These are phyloP conservation scores for Cryphonectria nitschkei DNA, from an alignment of 2,329 filamentous ascomycete genomes.

Conservation along the genomic window DNA sequence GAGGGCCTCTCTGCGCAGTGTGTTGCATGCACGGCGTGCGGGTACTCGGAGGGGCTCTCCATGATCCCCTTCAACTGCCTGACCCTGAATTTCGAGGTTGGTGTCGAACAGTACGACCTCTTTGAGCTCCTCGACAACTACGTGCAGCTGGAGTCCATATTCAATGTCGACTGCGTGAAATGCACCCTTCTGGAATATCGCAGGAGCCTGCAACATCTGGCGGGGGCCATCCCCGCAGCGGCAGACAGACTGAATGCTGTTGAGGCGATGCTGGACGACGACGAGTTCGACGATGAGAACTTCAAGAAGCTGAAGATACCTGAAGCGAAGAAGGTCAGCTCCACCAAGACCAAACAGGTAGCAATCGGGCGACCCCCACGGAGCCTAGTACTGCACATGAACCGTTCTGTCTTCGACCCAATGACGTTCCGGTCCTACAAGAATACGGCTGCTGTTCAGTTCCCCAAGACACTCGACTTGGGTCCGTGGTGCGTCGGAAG, in stretches of 20 bases:
- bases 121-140: constrained; percentile 83
- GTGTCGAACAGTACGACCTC: constrained; percentile 67
- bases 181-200: constrained; percentile 75
- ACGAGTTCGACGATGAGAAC: constrained; percentile 76
- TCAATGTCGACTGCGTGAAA: constrained; percentile 87
- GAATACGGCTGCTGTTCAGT: constrained; percentile 78
- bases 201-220: constrained; percentile 51
- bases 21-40: constrained; percentile 84
- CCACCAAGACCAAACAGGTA: constrained; percentile 88
- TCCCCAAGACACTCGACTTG: constrained; percentile 75
- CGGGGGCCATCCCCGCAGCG: constrained; percentile 56
- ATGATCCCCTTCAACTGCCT: constrained; percentile 94
- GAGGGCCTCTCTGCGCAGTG: constrained; percentile 88
- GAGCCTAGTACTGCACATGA: constrained; percentile 84
- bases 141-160: constrained; percentile 81
- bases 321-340: constrained; percentile 69
- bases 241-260: constrained; percentile 66
- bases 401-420: constrained; percentile 89
- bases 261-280: constrained; percentile 72
- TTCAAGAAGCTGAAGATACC: constrained; percentile 68
- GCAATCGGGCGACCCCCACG: constrained; percentile 82
- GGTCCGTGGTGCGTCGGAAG: constrained; percentile 84
- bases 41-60: constrained; percentile 83
- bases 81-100: constrained; percentile 76
- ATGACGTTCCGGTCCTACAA: constrained; percentile 78